These are phyloP conservation scores for Saccharomyces hybrid DNA, from an alignment of 1,139 yeast species.

Conservation along the genomic window DNA sequence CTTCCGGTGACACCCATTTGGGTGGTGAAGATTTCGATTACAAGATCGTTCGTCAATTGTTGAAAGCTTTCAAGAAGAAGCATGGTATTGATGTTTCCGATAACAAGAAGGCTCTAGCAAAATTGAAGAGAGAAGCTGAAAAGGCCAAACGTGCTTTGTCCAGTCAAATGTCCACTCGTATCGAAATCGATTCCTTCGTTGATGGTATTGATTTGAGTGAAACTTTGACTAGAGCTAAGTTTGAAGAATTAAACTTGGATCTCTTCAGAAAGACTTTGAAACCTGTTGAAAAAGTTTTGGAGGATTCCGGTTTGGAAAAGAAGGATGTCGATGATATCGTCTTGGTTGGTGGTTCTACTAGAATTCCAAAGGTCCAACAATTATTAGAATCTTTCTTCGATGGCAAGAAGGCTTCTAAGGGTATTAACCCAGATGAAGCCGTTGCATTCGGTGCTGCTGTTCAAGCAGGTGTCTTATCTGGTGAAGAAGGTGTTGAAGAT, in stretches of 20 bases:
- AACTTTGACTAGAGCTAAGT: conserved; percentile 84
- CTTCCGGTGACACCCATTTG: conserved; percentile 92
- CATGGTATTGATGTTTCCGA: conserved; percentile 66
- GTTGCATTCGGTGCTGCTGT: conserved; percentile 98
- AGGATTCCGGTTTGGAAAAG: conserved; percentile 79
- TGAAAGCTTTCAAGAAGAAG: conserved; percentile 82
- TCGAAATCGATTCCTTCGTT: conserved; percentile 89
- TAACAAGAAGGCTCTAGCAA: conserved; percentile 74
- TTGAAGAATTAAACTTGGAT: conserved; percentile 85
- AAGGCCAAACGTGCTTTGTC: conserved; percentile 94
- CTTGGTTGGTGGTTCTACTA: conserved; percentile 94
- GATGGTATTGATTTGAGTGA: conserved; percentile 95
- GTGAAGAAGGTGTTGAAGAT: conserved; percentile 63
- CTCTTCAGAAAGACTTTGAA: conserved; percentile 82
- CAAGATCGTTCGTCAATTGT: conserved; percentile 79
- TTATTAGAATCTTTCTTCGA: conserved; percentile 69
- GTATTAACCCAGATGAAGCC: conserved; percentile 96
- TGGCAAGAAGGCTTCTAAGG: conserved; percentile 91
- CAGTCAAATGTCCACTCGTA: conserved; percentile 66
- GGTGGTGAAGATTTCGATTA: conserved; percentile 98
- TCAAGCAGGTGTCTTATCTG: conserved; percentile 92
- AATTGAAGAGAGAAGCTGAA: conserved; percentile 92
- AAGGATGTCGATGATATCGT: conserved; percentile 85
- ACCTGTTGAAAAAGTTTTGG: conserved; percentile 88
- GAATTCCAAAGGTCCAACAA: conserved; percentile 96